Base-by-base conservation (phyloP, 179 eudicot genomes). In the Silene noctiflora region DNA sequence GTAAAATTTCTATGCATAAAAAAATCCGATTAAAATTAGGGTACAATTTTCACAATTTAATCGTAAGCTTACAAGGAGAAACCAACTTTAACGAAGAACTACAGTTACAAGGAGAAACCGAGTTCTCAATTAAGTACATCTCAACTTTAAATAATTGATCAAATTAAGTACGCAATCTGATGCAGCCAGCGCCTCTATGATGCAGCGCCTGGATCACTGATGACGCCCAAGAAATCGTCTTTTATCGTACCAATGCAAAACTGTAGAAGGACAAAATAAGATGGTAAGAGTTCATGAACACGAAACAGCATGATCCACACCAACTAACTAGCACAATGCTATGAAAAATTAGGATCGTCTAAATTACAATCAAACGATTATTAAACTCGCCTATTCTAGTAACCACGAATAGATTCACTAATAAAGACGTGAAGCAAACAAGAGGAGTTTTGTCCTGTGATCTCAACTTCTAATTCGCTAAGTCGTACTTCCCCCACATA, bases 191-290 rank as follows among this genome's bases (percentile, higher is more conserved):
- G 35, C 6, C 42, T 35, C 81, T 84, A 92, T 0, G 85, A 78
- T 76, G 88, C 77, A 68, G 90, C 81, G 10, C 90, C 88, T 1
- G 94, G 96, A 71, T 90, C 94, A 77, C 94, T 90, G 63, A 88
- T 90, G 65, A 92, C 97, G 8, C 98, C 98, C 86, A 94, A 74
- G 75, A 92, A 92, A 73, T 92, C 98, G 29, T 92, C 97, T 75
- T 92, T 94, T 29, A 94, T 94, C 73, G 96, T 94, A 60, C 98
- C 97, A 73, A 94, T 89, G 85, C 96, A 92, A 86, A 94, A 94
- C 98, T 94, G 92, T 75, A 77, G 60, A 69, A 73, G n/a, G 0
- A 7, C 61, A 58, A 35, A 56, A 76, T 4, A 21, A 69, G 4
- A 11, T 69, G 27, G 24, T 39, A 46, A 48, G 39, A 51, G 51